Base-by-base conservation (phyloP, 2,329 filamentous ascomycete genomes). In the Myriangium duriaei region DNA sequence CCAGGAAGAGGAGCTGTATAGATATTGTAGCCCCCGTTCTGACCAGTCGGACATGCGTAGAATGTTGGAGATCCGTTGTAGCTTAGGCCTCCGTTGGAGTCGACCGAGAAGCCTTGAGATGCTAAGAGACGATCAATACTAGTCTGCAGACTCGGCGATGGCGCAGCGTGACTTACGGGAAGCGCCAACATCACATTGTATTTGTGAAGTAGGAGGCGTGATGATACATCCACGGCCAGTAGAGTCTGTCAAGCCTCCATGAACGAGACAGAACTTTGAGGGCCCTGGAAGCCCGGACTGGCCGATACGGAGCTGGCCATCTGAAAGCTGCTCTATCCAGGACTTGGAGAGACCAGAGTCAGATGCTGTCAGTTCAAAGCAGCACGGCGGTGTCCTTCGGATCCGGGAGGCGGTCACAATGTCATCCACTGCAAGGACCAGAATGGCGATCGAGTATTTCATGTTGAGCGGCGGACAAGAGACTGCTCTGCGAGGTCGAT, bases 201-300 rank as follows among this genome's bases (percentile, higher is more conserved):
- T 68, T 33, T 75, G 68, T 14, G 62, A 65, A 1, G 72, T 73
- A 0, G 68, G 65, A 31, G 65, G 61, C 45, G 74, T 78, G 49
- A 77, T 60, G 55, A 76, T 74, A 50, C 76, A 79, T 16, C 75
- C 73, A 41, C 69, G 63, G 32, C 68, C 68, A 31, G 61, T 61
- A 35, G 57, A 51, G 50, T 79, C 76, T 13, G 60, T 67, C 42
- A 79, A 64, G 19, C 21, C 57, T 28, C 67, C 65, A 30, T 63
- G 62, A 42, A 64, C 61, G 47, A 78, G 63, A 39, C 64, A 72
- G 51, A 70, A 79, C n/a, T n/a, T 30, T 9, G 63, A 59, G 10
- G 62, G 62, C 18, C 63, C 51, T 1, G 58, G 45, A 9, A 71
- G 54, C n/a, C 57, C 26, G 9, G 13, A 32, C 28, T 43, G 33